These are phyloP conservation scores for Stephanodiscus triporus DNA, from an alignment of 108 stramenopile species.

Conservation along the genomic window DNA sequence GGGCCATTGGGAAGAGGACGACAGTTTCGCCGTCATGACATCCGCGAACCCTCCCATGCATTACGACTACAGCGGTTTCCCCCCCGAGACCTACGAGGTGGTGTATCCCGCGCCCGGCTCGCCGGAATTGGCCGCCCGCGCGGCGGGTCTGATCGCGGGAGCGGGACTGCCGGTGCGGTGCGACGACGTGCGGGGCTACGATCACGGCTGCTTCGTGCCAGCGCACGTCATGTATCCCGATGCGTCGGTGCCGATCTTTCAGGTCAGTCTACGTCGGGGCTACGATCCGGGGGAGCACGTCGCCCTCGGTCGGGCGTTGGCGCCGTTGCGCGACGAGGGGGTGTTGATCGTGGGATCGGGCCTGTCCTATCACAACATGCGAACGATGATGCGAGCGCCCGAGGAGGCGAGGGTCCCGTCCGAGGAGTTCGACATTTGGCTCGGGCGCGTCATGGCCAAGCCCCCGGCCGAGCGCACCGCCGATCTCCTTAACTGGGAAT, in stretches of 20 bases:
- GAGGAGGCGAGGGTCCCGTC: neutral
- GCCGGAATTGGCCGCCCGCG: constrained; percentile 55
- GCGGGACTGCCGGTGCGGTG: constrained; percentile 39
- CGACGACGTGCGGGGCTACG: constrained; percentile 66
- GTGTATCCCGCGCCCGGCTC: constrained; percentile 67
- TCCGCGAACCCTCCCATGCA: constrained; percentile 8
- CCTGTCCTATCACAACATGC: constrained; percentile 72
- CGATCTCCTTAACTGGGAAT: neutral
- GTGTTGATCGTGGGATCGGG: constrained; percentile 80
- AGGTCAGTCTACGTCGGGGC: constrained; percentile 56
- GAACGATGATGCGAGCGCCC: neutral
- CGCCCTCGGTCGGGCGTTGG: constrained; percentile 65
- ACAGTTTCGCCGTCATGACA: neutral
- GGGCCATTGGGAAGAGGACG: neutral
- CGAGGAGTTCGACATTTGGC: neutral
- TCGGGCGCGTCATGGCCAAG: neutral
- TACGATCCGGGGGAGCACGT: constrained; percentile 56
- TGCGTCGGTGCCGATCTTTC: constrained; percentile 81
- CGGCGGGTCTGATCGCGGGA: constrained; percentile 37
- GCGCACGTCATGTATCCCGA: constrained; percentile 78
- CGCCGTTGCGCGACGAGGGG: constrained; percentile 61
- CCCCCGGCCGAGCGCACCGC: neutral
- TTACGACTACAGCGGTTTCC: constrained; percentile 87
- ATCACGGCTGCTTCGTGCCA: constrained; percentile 92
- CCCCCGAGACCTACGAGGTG: constrained; percentile 74